A percentile compares a stretch with the other conserved stretches of the same genome.
These are phyloP conservation scores for Nicotiana tabacum DNA, from an alignment of 257 asterid genomes.

Conservation along the genomic window DNA sequence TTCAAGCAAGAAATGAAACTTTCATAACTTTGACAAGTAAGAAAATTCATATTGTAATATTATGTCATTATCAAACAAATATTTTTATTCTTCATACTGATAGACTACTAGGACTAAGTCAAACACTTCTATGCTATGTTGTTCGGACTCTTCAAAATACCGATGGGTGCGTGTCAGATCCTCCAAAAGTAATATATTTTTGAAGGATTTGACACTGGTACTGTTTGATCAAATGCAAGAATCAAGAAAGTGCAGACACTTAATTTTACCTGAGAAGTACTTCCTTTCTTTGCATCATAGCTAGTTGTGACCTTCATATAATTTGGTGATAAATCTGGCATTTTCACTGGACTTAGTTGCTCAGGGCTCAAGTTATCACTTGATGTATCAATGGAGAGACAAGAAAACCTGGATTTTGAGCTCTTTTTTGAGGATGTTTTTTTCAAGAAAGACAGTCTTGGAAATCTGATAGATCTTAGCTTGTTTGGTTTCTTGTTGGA, in stretches of 20 bases:
- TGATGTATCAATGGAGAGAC: slow-evolving; percentile 17
- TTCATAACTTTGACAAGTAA: neutral
- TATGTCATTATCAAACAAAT: neutral
- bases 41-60: neutral
- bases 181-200: too few species aligned
- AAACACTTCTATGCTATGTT: neutral
- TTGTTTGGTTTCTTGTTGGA: slow-evolving; percentile 7
- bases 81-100: neutral
- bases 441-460: slow-evolving; percentile 8
- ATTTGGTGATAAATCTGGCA: slow-evolving; percentile 53
- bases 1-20: neutral
- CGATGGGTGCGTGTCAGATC: too few species aligned
- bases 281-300: slow-evolving; percentile 41
- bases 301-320: slow-evolving; percentile 32
- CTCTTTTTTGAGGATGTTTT: slow-evolving; percentile 14
- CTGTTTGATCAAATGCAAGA: neutral
- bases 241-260: neutral
- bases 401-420: slow-evolving; percentile 18
- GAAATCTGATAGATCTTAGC: slow-evolving; percentile 6
- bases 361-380: slow-evolving; percentile 10
- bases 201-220: neutral
- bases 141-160: too few species aligned
- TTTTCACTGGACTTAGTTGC: slow-evolving; percentile 27
- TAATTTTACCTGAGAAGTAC: slow-evolving; percentile 36
- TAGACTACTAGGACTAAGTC: slow-evolving; percentile 3